Evolutionary conservation across 148 eudicot species (phyloP).

Genomic region (Fallopia convolvulus): DNA sequence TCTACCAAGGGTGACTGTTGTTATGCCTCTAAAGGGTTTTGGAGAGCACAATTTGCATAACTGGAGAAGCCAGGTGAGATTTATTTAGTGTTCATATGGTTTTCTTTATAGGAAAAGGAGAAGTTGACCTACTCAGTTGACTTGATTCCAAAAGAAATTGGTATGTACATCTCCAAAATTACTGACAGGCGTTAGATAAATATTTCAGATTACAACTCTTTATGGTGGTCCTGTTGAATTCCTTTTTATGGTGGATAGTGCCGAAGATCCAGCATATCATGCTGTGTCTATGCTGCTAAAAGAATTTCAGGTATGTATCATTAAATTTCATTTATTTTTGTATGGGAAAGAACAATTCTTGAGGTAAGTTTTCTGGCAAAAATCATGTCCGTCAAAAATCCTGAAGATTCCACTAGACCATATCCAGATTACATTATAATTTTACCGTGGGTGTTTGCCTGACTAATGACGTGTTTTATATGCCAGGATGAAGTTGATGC

Average conservation of each 20-base stretch:
- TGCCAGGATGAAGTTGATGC: slow-evolving; percentile 83
- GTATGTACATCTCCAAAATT: not conserved
- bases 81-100: not conserved
- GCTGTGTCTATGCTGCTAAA: slow-evolving; percentile 55
- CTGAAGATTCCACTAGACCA: not conserved
- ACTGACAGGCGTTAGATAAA: slow-evolving; percentile 1
- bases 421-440: slow-evolving; percentile 10
- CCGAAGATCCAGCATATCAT: slow-evolving; percentile 82
- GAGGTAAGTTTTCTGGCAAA: not conserved
- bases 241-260: slow-evolving; percentile 79
- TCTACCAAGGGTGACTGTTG: slow-evolving; percentile 76
- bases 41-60: slow-evolving; percentile 95
- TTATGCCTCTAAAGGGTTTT: slow-evolving; percentile 96
- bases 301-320: slow-evolving; percentile 52
- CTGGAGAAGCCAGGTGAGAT: slow-evolving; percentile 88
- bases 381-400: not conserved
- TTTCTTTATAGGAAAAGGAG: not conserved
- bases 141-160: not conserved
- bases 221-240: slow-evolving; percentile 87
- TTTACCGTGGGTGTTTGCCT: not conserved
- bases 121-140: not conserved
- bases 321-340: not conserved
- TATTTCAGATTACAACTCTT: slow-evolving; percentile 69
- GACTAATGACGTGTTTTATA: slow-evolving; percentile 7
- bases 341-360: not conserved